Conservation (phyloP, 257 asterid species). For the Eustoma russellianum region DNA sequence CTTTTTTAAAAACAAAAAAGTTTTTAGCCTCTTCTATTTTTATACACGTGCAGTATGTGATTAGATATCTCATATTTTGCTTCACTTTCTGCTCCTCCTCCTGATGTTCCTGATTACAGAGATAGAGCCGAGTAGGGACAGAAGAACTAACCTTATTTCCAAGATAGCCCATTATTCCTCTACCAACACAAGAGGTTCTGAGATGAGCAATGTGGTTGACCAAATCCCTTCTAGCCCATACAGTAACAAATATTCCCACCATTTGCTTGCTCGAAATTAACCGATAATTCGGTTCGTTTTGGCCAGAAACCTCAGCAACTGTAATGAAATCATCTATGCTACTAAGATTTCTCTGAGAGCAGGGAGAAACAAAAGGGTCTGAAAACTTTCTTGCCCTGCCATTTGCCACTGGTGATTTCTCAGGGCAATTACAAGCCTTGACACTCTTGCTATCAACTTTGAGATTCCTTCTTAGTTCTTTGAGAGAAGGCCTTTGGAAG, state of each 20-base stretch:
- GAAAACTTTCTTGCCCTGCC: constrained; percentile 27
- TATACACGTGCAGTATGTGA: neutral
- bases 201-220: constrained; percentile 63
- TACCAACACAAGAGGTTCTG: constrained; percentile 63
- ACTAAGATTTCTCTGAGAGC: constrained; percentile 6
- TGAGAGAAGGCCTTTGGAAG: constrained; percentile 52
- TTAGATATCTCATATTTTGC: no score
- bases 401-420: constrained; percentile 14
- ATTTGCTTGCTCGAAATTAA: constrained; percentile 79
- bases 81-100: no score
- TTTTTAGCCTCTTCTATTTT: neutral
- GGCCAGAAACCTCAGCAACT: constrained; percentile 27
- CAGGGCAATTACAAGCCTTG: constrained; percentile 53
- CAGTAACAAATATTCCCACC: constrained; percentile 78
- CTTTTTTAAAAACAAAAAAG: neutral
- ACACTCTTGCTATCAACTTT: constrained; percentile 34
- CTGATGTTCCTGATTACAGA: no score
- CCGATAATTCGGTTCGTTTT: constrained; percentile 32
- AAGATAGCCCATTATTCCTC: constrained; percentile 94
- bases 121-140: constrained; percentile 1
- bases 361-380: constrained; percentile 27
- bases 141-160: constrained; percentile 67
- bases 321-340: constrained; percentile 26
- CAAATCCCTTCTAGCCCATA: constrained; percentile 69
- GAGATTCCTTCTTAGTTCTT: constrained; percentile 44